Evolutionary conservation across 2,329 filamentous ascomycete species (phyloP), one percentile per base, ranked within the genome.

Genomic region (Penicillium digitatum): DNA sequence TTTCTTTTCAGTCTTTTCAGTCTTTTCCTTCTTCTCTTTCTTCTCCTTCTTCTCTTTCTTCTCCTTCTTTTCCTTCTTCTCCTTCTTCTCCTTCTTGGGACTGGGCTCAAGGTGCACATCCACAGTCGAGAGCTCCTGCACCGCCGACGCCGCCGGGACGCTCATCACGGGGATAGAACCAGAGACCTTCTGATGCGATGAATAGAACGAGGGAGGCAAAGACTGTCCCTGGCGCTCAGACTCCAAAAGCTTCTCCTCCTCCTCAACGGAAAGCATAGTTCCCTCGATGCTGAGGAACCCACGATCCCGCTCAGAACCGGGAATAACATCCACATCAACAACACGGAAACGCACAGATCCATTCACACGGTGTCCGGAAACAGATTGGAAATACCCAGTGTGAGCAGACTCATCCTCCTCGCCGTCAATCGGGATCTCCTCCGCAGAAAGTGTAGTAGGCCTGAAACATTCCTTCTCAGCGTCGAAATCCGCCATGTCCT

Each of bases 221-320:
- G 62, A 76, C 72, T 63, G 72, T 26, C 66, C 70, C 48, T 64
- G 66, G 37, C 66, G 75, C 68, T 87, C 83, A 56, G 82, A 77
- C 9, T 79, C 77, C 44, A 83, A 75, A 29, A 88, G 75, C 26
- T 76, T 75, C 61, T 75, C 77, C 74, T 95, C 90, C 24, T 85
- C 86, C 20, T 83, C 82, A 40, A 82, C 82, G 44, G 81, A 79
- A 47, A 96, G 75, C 82, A 96, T 87, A n/a, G 89, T 95, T 26
- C 92, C 93, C 70, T 94, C 88, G 58, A 96, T 86, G 63, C 87
- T 91, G 57, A 96, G 75, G 69, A 93, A 94, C 11, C 88, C 90
- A 57, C 87, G 87, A 48, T 80, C 79, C 49, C 85, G 84, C 61
- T 88, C 89, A 44, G 85, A 82, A 27, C 86, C 87, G 0, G 89